Evolutionary conservation across 2,329 filamentous ascomycete genomes (phyloP).

Genomic region (Clonostachys chloroleuca): DNA sequence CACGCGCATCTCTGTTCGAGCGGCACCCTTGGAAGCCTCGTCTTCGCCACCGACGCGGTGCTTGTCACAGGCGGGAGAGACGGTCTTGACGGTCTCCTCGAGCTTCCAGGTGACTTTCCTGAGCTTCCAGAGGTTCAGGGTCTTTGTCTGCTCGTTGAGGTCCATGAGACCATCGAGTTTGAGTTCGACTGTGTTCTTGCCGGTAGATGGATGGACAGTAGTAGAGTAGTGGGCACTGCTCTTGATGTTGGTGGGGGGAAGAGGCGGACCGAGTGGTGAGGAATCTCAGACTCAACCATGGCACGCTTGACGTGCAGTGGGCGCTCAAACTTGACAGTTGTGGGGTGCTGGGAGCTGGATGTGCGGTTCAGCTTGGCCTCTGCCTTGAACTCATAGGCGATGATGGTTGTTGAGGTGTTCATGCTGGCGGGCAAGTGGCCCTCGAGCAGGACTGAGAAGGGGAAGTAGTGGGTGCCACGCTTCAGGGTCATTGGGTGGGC

Average conservation of each 20-base stretch:
- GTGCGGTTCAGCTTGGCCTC: conserved; percentile 51
- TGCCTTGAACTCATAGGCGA: conserved; percentile 76
- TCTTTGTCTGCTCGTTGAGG: conserved; percentile 63
- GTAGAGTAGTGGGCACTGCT: conserved; percentile 78
- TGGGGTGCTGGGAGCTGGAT: conserved; percentile 28
- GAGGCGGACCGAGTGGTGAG: conserved; percentile 87
- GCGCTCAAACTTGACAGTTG: conserved; percentile 57
- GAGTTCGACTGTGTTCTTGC: conserved; percentile 74
- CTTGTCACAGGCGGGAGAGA: conserved; percentile 75
- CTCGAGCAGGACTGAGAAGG: conserved; percentile 82
- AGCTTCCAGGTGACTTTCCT: conserved; percentile 91
- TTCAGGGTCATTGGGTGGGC: conserved; percentile 45
- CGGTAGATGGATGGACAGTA: conserved; percentile 82
- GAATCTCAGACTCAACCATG: conserved; percentile 66
- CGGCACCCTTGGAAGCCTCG: conserved; percentile 53
- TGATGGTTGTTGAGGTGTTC: conserved; percentile 65
- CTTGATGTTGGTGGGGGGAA: conserved; percentile 96
- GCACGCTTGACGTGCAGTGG: conserved; percentile 74
- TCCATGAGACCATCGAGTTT: conserved; percentile 82
- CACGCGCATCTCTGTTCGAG: conserved; percentile 70
- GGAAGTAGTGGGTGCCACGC: conserved; percentile 68
- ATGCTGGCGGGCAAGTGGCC: conserved; percentile 84
- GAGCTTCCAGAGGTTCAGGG: conserved; percentile 77
- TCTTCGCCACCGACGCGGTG: conserved; percentile 39
- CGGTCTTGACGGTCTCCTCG: conserved; percentile 77